phyloP scores from a whole-genome alignment of 176 grass and related monocot genomes.

The Olyra latifolia region DNA sequence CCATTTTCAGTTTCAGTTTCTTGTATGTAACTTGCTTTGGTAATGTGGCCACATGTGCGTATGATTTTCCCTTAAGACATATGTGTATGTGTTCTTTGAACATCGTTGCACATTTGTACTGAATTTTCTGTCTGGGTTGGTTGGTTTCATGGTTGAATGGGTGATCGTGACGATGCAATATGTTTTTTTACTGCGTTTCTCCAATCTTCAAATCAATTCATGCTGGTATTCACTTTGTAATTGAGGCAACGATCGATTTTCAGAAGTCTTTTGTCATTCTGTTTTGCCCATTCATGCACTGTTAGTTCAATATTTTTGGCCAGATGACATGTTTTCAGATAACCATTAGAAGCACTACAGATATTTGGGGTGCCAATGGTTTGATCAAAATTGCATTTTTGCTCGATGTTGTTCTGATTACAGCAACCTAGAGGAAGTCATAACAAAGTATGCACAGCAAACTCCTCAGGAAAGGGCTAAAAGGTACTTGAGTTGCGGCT shows the following conservation, averaged over 20 bases:
- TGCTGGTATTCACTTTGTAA: neutral
- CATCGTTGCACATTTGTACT: neutral
- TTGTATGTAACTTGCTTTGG: neutral
- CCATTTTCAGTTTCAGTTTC: neutral
- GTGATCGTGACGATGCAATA: neutral
- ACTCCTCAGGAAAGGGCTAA: conserved; percentile 80
- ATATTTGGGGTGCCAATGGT: neutral
- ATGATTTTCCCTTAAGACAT: neutral
- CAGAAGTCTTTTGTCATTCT: neutral
- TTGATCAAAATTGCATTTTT: neutral
- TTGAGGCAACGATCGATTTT: neutral
- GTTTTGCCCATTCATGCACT: neutral
- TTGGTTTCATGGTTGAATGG: neutral
- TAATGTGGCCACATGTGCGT: neutral
- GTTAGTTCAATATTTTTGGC: neutral
- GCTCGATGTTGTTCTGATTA: neutral
- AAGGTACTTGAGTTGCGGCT: conserved; percentile 42
- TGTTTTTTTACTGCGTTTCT: neutral
- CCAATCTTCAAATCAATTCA: neutral
- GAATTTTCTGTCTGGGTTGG: conserved; percentile 6
- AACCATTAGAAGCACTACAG: neutral
- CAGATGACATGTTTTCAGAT: neutral
- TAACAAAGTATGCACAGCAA: conserved; percentile 62
- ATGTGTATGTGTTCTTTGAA: neutral
- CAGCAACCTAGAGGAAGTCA: conserved; percentile 63